phyloP scores from a whole-genome alignment of 495 filamentous ascomycete genomes.

The Tuber borchii region DNA sequence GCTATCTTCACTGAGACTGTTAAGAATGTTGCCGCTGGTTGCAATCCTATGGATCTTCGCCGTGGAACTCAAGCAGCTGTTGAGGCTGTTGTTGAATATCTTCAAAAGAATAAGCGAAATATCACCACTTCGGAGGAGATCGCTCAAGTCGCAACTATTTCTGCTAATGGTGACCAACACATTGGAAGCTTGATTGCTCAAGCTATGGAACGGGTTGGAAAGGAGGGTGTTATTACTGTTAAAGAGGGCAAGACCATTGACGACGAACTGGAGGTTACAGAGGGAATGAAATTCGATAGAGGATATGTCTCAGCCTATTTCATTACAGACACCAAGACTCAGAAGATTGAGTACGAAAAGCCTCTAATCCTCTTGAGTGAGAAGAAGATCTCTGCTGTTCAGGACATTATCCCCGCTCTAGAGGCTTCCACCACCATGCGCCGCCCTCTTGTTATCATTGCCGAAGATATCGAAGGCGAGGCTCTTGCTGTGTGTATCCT shows the following conservation, averaged over 20 bases:
- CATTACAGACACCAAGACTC: slow-evolving; percentile 96
- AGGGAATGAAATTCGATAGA: slow-evolving; percentile 99
- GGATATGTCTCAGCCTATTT: slow-evolving; percentile 98
- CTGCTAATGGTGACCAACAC: slow-evolving; percentile 91
- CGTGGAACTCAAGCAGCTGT: slow-evolving; percentile 95
- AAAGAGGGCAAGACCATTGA: slow-evolving; percentile 99
- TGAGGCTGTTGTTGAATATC: slow-evolving; percentile 85
- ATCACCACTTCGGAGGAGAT: slow-evolving; percentile 97
- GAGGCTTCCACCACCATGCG: slow-evolving; percentile 93
- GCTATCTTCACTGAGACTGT: slow-evolving; percentile 99
- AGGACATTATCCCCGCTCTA: slow-evolving; percentile 96
- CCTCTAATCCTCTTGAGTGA: slow-evolving; percentile 95
- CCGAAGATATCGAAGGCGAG: slow-evolving; percentile 98
- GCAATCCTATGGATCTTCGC: slow-evolving; percentile 98
- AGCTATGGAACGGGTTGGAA: slow-evolving; percentile 99
- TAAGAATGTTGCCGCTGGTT: slow-evolving; percentile 98
- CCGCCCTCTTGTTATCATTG: slow-evolving; percentile 94
- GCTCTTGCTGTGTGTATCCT: slow-evolving; percentile 97
- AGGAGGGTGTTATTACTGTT: slow-evolving; percentile 98
- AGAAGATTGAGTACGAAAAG: slow-evolving; percentile 99
- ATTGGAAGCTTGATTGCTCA: slow-evolving; percentile 92
- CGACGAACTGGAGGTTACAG: slow-evolving; percentile 96
- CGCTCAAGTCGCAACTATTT: slow-evolving; percentile 96
- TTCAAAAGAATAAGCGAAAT: slow-evolving; percentile 88
- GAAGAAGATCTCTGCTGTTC: slow-evolving; percentile 98